Evolutionary conservation across 2,329 filamentous ascomycete genomes (phyloP).

Genomic region (Hortaea werneckii): DNA sequence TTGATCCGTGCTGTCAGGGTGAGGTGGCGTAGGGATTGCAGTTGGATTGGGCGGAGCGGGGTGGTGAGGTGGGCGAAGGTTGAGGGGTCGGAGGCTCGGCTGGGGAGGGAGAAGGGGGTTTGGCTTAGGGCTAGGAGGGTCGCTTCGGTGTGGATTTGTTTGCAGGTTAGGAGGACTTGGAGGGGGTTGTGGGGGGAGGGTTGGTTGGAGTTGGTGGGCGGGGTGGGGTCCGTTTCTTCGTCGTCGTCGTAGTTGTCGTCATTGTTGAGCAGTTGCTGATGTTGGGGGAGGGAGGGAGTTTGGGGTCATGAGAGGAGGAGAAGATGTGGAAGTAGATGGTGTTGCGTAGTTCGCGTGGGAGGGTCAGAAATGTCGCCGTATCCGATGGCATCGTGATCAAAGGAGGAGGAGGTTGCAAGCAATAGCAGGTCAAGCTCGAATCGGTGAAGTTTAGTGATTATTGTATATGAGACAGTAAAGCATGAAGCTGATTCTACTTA

Average conservation of each 20-base stretch:
- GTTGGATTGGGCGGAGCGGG: constrained; percentile 10
- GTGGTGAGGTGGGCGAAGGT: constrained; percentile 17
- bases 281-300: neutral
- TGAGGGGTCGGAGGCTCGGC: constrained; percentile 16
- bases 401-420: too few relatives aligned
- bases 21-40: constrained; percentile 23
- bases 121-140: constrained; percentile 21
- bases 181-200: neutral
- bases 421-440: too few relatives aligned
- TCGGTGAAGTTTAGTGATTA: too few relatives aligned
- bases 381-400: neutral
- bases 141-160: constrained; percentile 21
- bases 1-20: constrained; percentile 23
- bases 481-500: too few relatives aligned
- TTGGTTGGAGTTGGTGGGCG: constrained; percentile 3
- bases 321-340: constrained; percentile 21
- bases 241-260: constrained; percentile 4
- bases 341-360: constrained; percentile 21
- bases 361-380: constrained; percentile 15
- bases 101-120: constrained; percentile 20
- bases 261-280: constrained; percentile 2
- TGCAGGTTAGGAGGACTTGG: constrained; percentile 9
- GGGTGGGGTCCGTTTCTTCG: constrained; percentile 2
- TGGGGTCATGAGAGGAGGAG: constrained; percentile 2
- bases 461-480: too few relatives aligned